Conservation (phyloP, 2,329 filamentous ascomycete genomes). For the Fusarium circinatum region DNA sequence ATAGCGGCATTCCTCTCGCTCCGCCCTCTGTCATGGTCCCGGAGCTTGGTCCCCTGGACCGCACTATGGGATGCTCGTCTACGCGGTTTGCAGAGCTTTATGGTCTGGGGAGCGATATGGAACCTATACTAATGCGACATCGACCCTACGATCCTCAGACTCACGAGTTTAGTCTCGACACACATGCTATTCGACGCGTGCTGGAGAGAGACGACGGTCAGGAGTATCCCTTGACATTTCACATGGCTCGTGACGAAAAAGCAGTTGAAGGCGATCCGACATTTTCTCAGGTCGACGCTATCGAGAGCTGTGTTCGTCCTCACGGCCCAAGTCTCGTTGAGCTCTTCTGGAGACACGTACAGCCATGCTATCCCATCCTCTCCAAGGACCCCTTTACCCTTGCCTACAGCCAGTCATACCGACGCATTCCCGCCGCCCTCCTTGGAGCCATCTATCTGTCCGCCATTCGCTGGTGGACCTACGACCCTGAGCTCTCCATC, state of each 20-base stretch:
- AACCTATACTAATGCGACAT: constrained; percentile 48
- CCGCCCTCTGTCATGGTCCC: constrained; percentile 32
- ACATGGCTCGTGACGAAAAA: constrained; percentile 47
- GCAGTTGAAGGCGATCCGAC: constrained; percentile 43
- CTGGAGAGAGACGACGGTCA: constrained; percentile 58
- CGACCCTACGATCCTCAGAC: constrained; percentile 63
- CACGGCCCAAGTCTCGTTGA: constrained; percentile 69
- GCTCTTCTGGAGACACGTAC: constrained; percentile 69
- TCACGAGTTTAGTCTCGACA: constrained; percentile 60
- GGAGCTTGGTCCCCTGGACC: constrained; percentile 29
- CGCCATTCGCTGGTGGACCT: constrained; percentile 65
- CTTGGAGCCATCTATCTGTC: constrained; percentile 66
- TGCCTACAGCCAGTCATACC: constrained; percentile 61
- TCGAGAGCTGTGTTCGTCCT: constrained; percentile 68
- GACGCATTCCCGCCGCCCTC: constrained; percentile 62
- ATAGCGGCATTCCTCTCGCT: constrained; percentile 29
- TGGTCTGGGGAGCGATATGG: constrained; percentile 49
- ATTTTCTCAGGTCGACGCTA: constrained; percentile 50
- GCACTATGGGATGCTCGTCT: constrained; percentile 41
- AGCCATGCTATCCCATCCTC: constrained; percentile 63
- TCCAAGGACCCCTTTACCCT: constrained; percentile 65
- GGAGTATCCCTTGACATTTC: constrained; percentile 48
- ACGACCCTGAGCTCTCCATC: constrained; percentile 49
- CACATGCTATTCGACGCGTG: constrained; percentile 69
- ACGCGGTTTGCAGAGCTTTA: constrained; percentile 47